Conservation (phyloP, 257 asterid genomes). For the Solanum lignicaule region DNA sequence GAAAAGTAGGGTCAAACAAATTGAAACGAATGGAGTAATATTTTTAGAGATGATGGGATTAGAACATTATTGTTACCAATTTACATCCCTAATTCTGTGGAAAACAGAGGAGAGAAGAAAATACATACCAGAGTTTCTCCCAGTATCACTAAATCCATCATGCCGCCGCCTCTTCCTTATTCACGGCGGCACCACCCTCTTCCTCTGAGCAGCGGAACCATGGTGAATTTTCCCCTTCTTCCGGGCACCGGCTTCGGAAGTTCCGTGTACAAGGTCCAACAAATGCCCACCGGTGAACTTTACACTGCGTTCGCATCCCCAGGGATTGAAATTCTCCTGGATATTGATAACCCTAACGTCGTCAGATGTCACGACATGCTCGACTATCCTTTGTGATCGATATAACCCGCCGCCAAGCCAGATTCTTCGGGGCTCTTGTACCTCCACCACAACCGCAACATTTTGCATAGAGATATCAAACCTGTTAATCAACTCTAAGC, state of each 20-base stretch:
- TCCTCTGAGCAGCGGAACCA: not conserved
- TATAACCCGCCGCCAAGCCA: slow-evolving; percentile 7
- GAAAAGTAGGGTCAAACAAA: not conserved
- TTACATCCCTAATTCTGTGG: not conserved
- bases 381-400: slow-evolving; percentile 6
- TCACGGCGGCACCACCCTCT: not conserved
- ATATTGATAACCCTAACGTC: slow-evolving; percentile 15
- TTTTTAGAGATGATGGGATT: not conserved
- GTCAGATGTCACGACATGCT: slow-evolving; percentile 13
- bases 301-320: slow-evolving; percentile 7
- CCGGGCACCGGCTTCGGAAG: not conserved
- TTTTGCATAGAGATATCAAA: slow-evolving; percentile 20
- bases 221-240: not conserved
- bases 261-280: slow-evolving; percentile 11
- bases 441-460: slow-evolving; percentile 5
- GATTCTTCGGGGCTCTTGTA: slow-evolving; percentile 13
- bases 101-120: not conserved
- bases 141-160: not conserved
- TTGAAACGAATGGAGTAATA: not conserved
- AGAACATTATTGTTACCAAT: not conserved
- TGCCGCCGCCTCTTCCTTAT: not conserved
- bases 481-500: slow-evolving; percentile 2
- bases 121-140: not conserved
- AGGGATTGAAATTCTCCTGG: slow-evolving; percentile 14
- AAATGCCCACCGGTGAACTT: slow-evolving; percentile 7